Base-by-base conservation (phyloP, 2,329 filamentous ascomycete genomes). In the Diaporthe eres region DNA sequence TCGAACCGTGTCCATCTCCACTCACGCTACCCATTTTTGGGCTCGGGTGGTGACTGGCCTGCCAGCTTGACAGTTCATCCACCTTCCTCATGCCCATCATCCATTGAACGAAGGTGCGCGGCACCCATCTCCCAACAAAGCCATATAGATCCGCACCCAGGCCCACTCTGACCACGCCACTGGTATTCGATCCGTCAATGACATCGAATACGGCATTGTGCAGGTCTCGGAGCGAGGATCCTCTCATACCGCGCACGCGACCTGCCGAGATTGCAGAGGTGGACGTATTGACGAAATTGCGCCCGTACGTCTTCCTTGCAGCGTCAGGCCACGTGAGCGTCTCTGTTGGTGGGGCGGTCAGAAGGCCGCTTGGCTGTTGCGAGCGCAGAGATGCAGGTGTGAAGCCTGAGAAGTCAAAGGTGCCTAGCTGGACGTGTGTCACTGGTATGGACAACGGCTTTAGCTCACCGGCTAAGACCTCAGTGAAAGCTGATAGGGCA, bases 171-270 rank as follows among this genome's bases (percentile, higher is more conserved):
- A 96, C 90, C 1, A 94, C 90, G 49, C 90, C 87, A 63, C 87
- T 87, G 37, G 89, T 90, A 79, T 90, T 87, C 25, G 88, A 90
- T 58, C 91, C 90, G 78, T 94, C 93, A 73, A 98, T 90, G 47
- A 97, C 94, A 82, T 98, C 96, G 82, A 98, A 97, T 13, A 99
- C 93, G 2, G 94, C 92, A 81, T 95, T 93, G 84, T 98, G 94
- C 73, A 99, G 88, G 78, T 94, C 92, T 44, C 94, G 89, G 61
- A 98, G 87, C 4, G 93, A 92, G 77, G 92, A 95, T 51, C 94
- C 94, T 68, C 89, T 90, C 75, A 90, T 85, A 17, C 89, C 92
- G 79, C 88, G 90, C 83, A 90, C 88, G 72, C 89, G 87, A 12
- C 88, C 87, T 5, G 89, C 87, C 67, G 89, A 88, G 78, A 92